Evolutionary conservation across 2,329 filamentous ascomycete species (phyloP).

Genomic region (Plectosphaerella sp.): DNA sequence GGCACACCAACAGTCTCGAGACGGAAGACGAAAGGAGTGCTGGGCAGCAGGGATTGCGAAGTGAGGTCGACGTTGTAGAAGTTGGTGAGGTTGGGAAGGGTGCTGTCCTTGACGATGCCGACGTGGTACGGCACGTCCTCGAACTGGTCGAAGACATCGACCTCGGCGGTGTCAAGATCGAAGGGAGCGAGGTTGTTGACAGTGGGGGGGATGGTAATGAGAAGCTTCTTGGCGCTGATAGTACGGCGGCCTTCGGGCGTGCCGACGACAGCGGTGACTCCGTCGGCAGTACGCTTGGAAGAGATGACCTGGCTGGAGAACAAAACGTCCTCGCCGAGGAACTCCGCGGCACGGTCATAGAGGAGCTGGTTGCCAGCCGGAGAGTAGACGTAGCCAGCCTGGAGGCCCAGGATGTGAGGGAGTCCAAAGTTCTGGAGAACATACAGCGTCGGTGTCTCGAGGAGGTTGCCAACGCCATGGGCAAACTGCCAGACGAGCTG

Average conservation of each 20-base stretch:
- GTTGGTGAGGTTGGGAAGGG: neutral
- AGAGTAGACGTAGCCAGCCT: conserved; percentile 29
- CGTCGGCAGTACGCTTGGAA: conserved; percentile 13
- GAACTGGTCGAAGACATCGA: conserved; percentile 19
- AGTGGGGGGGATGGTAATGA: conserved; percentile 21
- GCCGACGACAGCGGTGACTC: conserved; percentile 19
- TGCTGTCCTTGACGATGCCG: conserved; percentile 11
- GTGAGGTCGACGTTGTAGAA: conserved; percentile 12
- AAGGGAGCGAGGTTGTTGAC: conserved; percentile 16
- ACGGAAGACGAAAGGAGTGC: conserved; percentile 11
- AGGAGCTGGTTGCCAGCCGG: conserved; percentile 18
- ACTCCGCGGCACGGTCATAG: conserved; percentile 18
- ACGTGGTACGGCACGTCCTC: conserved; percentile 14
- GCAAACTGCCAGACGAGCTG: conserved; percentile 25
- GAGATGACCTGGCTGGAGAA: conserved; percentile 17
- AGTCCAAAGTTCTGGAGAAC: conserved; percentile 28
- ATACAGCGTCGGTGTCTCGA: conserved; percentile 32
- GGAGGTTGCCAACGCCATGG: conserved; percentile 34
- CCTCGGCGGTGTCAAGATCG: conserved; percentile 18
- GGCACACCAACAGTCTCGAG: conserved; percentile 13
- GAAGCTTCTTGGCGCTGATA: conserved; percentile 25
- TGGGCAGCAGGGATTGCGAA: conserved; percentile 6
- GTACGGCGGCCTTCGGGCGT: conserved; percentile 17
- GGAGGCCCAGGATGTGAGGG: conserved; percentile 14
- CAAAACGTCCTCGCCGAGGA: conserved; percentile 21